Evolutionary conservation across 2,329 filamentous ascomycete genomes (phyloP), one percentile per base, ranked within the genome.

Genomic region (Fusarium proliferatum): DNA sequence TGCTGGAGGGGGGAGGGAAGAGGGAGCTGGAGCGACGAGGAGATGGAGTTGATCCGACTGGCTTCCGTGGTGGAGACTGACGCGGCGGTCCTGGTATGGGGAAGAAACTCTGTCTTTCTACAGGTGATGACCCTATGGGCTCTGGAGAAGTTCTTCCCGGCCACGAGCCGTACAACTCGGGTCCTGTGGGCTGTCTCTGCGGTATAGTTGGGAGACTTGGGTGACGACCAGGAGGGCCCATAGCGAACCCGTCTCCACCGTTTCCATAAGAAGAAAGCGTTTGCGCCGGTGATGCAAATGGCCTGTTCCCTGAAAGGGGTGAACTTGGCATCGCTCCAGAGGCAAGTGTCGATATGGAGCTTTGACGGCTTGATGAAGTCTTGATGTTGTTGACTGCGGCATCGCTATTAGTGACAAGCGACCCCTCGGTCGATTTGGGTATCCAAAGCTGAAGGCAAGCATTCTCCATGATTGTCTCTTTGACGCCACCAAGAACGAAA

Each of bases 361-460:
- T 65, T 13, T 69, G 61, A 26, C 77, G 76, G 28, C 59, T 67
- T 13, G 66, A 49, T 15, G 64, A 34, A 21, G 42, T 67, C 19
- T 61, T 64, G 6, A 43, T 55, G 12, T 55, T 36, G 16, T 67
- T 72, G 11, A 65, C 63, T 6, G 73, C 58, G 4, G 74, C 77
- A 48, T 79, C 77, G 6, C 76, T 79, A 12, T 73, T 78, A 1
- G 69, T 80, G 23, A 82, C 75, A 1, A 81, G 73, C 2, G 76
- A 75, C 1, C 78, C 79, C 6, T 73, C 74, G 1, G 77, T 64
- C 39, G 71, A 64, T 42, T 79, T 80, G 6, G 80, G 77, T 45
- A 82, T 70, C 80, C 80, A 82, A 38, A 82, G 76, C 23, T 82
- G 80, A 15, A 81, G 60, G 13, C 76, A 78, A 21, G 80, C 80